Evolutionary conservation across 495 filamentous ascomycete species (phyloP).

Genomic region (Aspergillus affinis): DNA sequence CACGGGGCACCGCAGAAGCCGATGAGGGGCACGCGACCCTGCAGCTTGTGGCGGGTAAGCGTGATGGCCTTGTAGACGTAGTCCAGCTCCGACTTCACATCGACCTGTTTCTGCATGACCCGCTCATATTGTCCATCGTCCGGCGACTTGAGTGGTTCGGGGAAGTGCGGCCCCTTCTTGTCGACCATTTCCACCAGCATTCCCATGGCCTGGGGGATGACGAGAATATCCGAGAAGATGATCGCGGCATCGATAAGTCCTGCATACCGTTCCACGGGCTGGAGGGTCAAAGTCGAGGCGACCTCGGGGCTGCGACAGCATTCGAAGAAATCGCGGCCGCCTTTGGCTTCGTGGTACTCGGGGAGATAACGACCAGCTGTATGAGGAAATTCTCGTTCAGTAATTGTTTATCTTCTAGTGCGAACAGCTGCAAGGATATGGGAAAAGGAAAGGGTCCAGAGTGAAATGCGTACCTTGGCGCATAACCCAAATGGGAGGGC

Average conservation of each 20-base stretch:
- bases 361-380: constrained; percentile 94
- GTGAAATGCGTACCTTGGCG: constrained; percentile 71
- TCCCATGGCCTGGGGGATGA: constrained; percentile 95
- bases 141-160: constrained; percentile 74
- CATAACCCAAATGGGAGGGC: constrained; percentile 98
- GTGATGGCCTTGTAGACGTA: constrained; percentile 97
- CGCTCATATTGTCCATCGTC: constrained; percentile 76
- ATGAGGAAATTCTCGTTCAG: constrained; percentile 11
- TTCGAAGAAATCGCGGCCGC: constrained; percentile 86
- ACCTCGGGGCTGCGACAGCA: constrained; percentile 93
- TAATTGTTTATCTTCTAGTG: background rate
- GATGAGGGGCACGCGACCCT: constrained; percentile 85
- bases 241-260: constrained; percentile 95
- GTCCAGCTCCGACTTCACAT: constrained; percentile 78
- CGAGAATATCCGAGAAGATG: constrained; percentile 98
- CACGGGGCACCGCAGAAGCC: constrained; percentile 98
- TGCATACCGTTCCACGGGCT: constrained; percentile 87
- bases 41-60: constrained; percentile 81
- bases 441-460: constrained; percentile 1
- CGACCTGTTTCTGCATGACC: constrained; percentile 72
- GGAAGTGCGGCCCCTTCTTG: constrained; percentile 93
- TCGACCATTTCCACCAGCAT: constrained; percentile 97
- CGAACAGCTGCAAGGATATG: constrained; percentile 6
- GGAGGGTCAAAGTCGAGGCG: constrained; percentile 85
- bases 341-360: constrained; percentile 95